Evolutionary conservation across 1,284 basidiomycete species (phyloP), one percentile per base, ranked within the genome.

Genomic region (Porodaedalea pini): DNA sequence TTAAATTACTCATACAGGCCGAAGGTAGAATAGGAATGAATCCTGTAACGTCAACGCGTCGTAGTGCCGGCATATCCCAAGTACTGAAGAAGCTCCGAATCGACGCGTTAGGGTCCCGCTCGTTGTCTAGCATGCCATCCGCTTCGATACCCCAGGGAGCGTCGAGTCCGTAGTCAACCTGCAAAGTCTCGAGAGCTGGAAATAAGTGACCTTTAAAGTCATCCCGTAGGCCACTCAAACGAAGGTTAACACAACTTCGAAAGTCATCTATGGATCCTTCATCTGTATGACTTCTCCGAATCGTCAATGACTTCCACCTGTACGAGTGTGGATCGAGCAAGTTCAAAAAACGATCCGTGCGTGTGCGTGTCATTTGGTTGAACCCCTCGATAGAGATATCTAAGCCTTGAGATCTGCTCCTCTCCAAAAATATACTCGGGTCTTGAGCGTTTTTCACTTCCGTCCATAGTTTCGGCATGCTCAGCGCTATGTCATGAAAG

Each of bases 11-110:
- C 6, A 13, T 13, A 2, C 41, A 43, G 1, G 41, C 1, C 19
- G 19, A 23, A 25, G 23, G 37, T 13, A 51, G 21, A 1, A 17
- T 31, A 11, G 49, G 49, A 19, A 52, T 40, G 37, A 52, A n/a
- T 13, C 39, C 39, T 2, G 15, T 2, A 5, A 25, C 25, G 6
- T 25, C 3, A 4, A 52, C 8, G 21, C 13, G 1, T 21, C 23
- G 51, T 25, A 52, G 36, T 7, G 36, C 21, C 10, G 51, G 51
- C 36, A 41, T 52, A 8, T 41, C 23, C 51, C 51, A 52, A n/a
- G 21, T 41, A 3, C 23, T 27, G 37, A 52, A 52, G 37, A 52
- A 41, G 19, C 25, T 27, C n/a, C 37, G 19, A 27, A 52, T 19
- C 36, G 25, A 19, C 11, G 25, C 25, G 25, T 40, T 25, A 10